Percentiles rank a stretch among this genome's conserved stretches.
phyloP scores from a whole-genome alignment of 75 land plant genomes.

The Pinus taeda region DNA sequence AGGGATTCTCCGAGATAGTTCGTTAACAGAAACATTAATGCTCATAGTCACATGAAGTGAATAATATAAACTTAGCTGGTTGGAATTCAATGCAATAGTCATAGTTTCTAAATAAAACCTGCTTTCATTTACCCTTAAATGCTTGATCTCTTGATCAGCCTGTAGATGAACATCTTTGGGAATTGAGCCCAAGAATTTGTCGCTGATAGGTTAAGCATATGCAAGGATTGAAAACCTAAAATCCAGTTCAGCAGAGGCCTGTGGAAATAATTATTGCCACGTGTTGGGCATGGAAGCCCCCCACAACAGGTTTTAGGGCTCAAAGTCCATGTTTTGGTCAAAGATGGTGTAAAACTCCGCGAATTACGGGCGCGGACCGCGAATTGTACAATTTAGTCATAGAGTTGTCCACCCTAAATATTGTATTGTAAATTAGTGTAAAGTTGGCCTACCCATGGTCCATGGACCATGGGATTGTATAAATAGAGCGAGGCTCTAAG shows the following conservation, averaged over 20 bases:
- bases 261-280: constrained; percentile 9
- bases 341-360: too few relatives aligned
- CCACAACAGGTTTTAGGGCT: too few relatives aligned
- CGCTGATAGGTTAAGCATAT: constrained; percentile 52
- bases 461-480: too few relatives aligned
- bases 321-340: too few relatives aligned
- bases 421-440: too few relatives aligned
- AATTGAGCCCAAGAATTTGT: constrained; percentile 59
- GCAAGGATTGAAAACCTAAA: constrained; percentile 38
- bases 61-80: constrained; percentile 30
- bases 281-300: too few relatives aligned
- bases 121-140: not conserved
- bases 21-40: constrained; percentile 60
- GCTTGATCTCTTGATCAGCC: not conserved
- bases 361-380: too few relatives aligned
- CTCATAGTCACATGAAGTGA: constrained; percentile 17
- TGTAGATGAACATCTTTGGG: constrained; percentile 16
- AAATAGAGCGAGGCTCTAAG: too few relatives aligned
- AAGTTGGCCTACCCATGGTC: too few relatives aligned
- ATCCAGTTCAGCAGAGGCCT: constrained; percentile 66
- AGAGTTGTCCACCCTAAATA: too few relatives aligned
- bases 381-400: too few relatives aligned
- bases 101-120: not conserved
- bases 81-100: constrained; percentile 9
- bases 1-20: constrained; percentile 57